Evolutionary conservation across 2,329 filamentous ascomycete genomes (phyloP), one percentile per base, ranked within the genome.

Genomic region (Furcasterigmium furcatum): DNA sequence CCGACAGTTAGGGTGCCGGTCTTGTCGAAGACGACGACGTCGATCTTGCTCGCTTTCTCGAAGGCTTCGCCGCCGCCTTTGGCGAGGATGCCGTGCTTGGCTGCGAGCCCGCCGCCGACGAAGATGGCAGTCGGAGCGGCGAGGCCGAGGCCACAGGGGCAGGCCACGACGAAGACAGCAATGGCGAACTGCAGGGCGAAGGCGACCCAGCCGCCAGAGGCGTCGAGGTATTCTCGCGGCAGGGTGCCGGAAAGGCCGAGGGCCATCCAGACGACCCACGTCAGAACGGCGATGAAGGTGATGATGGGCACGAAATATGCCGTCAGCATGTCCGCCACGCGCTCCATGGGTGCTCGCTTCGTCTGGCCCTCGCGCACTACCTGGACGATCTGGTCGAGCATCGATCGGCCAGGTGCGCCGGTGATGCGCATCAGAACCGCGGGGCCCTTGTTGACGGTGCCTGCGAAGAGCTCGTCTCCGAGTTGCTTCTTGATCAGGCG

Each of bases 91-190:
- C 89, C 89, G 56, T 88, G 70, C 60, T 86, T 84, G 7, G 89
- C 89, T 3, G 89, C 89, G 16, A 94, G 70, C 2, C 88, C 88
- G 29, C 87, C 84, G 3, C 88, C 89, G 9, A 94, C 88, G 52
- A 92, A 92, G 27, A 95, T 80, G 44, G 89, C 89, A 0, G 89
- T 95, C 1, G 89, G 89, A 0, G 88, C 88, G n/a, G 89, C 89
- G 8, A 95, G 79, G 2, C 85, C 89, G 13, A 95, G 76, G 3
- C 89, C 89, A 57, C 89, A 95, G 2, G 89, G 89, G 58, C 89
- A 95, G 3, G 89, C 88, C 22, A 95, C 85, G 27, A 95, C 88
- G 54, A 95, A 94, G 12, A 94, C 88, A 7, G 89, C 81, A 55
- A 95, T 92, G 14, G 89, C 87, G 56, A 92, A 94, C 51, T 88